These are phyloP conservation scores for Naematelia aurantialba DNA, from an alignment of 768 basidiomycete species.

Conservation along the genomic window DNA sequence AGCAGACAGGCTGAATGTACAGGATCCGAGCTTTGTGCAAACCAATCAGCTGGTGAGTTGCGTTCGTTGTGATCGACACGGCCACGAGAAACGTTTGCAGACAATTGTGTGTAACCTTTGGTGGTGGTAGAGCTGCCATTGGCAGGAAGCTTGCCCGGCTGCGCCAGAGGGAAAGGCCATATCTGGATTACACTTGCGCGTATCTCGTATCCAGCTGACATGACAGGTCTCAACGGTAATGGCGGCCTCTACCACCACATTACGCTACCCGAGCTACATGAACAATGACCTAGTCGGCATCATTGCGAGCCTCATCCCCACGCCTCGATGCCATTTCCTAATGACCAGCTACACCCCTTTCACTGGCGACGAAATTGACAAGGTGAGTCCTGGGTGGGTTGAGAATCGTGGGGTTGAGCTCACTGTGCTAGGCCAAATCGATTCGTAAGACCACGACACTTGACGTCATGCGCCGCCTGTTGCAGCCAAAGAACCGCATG, in stretches of 20 bases:
- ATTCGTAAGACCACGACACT: conserved; percentile 94
- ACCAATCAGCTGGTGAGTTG: conserved; percentile 49
- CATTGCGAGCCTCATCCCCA: conserved; percentile 92
- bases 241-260: conserved; percentile 92
- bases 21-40: conserved; percentile 56
- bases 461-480: conserved; percentile 94
- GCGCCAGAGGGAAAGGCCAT: not conserved
- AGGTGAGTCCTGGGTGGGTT: conserved; percentile 56
- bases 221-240: conserved; percentile 90
- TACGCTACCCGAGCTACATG: conserved; percentile 98
- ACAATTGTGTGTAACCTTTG: too few relatives aligned
- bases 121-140: not conserved
- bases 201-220: not conserved
- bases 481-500: conserved; percentile 98
- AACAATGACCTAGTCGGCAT: conserved; percentile 98
- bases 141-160: not conserved
- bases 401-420: conserved; percentile 1
- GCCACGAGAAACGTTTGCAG: too few relatives aligned
- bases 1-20: conserved; percentile 81
- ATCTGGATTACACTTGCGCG: not conserved
- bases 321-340: conserved; percentile 94
- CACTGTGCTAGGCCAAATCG: conserved; percentile 69
- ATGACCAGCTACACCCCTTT: conserved; percentile 99
- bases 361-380: conserved; percentile 92
- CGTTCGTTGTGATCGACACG: not conserved